Evolutionary conservation across 169 alveolate species (phyloP), one percentile per base, ranked within the genome.

Genomic region (Amoebophrya sp.): DNA sequence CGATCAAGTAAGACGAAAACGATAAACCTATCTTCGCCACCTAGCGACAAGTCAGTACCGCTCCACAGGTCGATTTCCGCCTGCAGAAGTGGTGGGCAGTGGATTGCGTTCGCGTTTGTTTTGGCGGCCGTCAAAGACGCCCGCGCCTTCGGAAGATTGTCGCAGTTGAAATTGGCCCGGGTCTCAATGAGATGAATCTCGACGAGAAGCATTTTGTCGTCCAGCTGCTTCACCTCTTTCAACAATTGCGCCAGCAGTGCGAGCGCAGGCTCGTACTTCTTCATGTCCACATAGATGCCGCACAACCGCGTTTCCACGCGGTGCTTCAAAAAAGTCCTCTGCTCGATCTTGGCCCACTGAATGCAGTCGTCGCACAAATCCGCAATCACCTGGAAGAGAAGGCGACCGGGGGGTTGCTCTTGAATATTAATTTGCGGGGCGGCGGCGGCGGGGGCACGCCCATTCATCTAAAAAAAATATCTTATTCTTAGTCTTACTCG

Each of bases 91-190:
- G 99, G 99, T 10, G 98, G 98, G 88, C 98, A 96, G 95, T 98
- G 98, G 50, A 98, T 97, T 40, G 98, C 95, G 88, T 97, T 97
- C 16, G 98, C 96, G 69, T 97, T 96, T 39, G 99, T 97, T 92
- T 97, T 96, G 2, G 98, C 98, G 45, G 99, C 97, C 0, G 99
- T 98, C 90, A 98, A 94, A 58, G 99, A 95, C 0, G 99, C 99
- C 92, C 95, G 95, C 2, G 93, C 93, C 89, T 97, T 97, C 7
- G 99, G 97, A 69, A 96, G 90, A 93, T 97, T 97, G 78, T 95
- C 95, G 88, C 97, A 93, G 29, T 97, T 96, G 92, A 95, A 97
- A 90, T 97, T 93, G 7, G 96, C 95, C 93, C 97, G 96, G 88
- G 98, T 95, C 93, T 98, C 99, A 69, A 97, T 94, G 88, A 96